Evolutionary conservation across 1,284 basidiomycete genomes (phyloP).

Genomic region (Fomitopsis palustris): DNA sequence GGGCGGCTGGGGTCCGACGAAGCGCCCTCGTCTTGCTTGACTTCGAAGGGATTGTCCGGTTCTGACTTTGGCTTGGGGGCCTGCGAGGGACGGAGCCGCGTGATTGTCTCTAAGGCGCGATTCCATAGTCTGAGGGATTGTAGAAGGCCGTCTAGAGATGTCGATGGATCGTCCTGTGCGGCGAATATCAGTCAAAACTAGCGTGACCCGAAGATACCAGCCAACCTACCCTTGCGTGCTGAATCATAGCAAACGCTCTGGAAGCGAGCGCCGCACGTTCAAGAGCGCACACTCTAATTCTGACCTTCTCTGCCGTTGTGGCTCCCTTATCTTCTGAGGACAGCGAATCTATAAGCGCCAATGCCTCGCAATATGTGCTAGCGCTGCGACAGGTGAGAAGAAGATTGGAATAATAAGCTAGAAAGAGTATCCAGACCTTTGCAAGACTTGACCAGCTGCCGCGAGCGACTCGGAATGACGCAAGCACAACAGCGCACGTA

Average conservation of each 20-base stretch:
- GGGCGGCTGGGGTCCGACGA: conserved; percentile 9
- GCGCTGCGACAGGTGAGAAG: not conserved
- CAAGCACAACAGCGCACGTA: conserved; percentile 55
- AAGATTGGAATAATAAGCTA: too few relatives aligned
- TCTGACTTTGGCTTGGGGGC: conserved; percentile 31
- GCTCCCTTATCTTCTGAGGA: conserved; percentile 42
- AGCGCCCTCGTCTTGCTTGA: conserved; percentile 26
- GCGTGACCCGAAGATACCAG: not conserved
- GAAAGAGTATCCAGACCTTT: conserved; percentile 46
- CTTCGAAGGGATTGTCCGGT: conserved; percentile 57
- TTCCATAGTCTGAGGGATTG: conserved; percentile 80
- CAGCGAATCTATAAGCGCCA: conserved; percentile 39
- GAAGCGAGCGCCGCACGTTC: conserved; percentile 74
- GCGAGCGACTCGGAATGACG: conserved; percentile 68
- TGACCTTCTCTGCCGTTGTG: conserved; percentile 35
- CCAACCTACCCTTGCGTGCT: conserved; percentile 55
- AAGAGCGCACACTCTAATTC: conserved; percentile 52
- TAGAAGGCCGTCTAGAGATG: conserved; percentile 58
- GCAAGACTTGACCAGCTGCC: conserved; percentile 51
- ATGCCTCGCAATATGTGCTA: conserved; percentile 53
- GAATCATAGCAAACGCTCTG: conserved; percentile 63
- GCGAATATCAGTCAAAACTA: not conserved
- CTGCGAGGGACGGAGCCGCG: conserved; percentile 49
- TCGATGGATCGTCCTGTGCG: conserved; percentile 60
- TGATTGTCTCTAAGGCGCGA: conserved; percentile 69